Percentiles rank a stretch among this genome's conserved stretches.
These are phyloP conservation scores for Choiromyces venosus DNA, from an alignment of 495 filamentous ascomycete genomes.

Conservation along the genomic window DNA sequence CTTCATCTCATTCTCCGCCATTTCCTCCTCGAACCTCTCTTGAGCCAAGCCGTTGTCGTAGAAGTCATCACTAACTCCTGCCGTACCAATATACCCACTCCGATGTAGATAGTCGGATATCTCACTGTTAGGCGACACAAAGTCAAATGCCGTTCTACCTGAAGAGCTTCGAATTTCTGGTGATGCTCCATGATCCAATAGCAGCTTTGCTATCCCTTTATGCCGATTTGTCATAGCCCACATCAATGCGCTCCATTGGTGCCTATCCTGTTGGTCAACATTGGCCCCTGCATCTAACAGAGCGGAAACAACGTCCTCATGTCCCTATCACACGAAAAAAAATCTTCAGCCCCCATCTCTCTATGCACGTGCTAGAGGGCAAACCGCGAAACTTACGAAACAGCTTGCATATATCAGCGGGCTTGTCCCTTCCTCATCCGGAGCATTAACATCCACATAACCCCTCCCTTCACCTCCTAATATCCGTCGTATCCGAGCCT, in stretches of 20 bases:
- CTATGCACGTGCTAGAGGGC: background rate
- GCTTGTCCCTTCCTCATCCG: slow-evolving; percentile 90
- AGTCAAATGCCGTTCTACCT: slow-evolving; percentile 93
- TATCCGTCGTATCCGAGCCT: slow-evolving; percentile 70
- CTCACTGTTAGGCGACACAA: slow-evolving; percentile 88
- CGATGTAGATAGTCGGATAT: slow-evolving; percentile 91
- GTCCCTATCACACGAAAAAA: slow-evolving; percentile 64
- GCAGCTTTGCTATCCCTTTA: slow-evolving; percentile 83
- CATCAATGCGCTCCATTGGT: slow-evolving; percentile 97
- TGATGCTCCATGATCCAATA: slow-evolving; percentile 92
- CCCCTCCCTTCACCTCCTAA: slow-evolving; percentile 66
- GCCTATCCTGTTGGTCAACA: slow-evolving; percentile 88
- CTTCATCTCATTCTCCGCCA: slow-evolving; percentile 94
- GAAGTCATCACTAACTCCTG: slow-evolving; percentile 87
- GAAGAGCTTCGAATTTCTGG: slow-evolving; percentile 88
- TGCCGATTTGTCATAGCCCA: slow-evolving; percentile 99
- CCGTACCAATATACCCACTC: slow-evolving; percentile 74
- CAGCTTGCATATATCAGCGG: slow-evolving; percentile 97
- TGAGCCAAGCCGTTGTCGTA: slow-evolving; percentile 90
- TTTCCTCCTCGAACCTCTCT: slow-evolving; percentile 91
- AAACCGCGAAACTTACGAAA: slow-evolving; percentile 63
- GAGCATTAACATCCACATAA: slow-evolving; percentile 80
- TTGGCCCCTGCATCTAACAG: slow-evolving; percentile 83
- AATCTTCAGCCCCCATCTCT: slow-evolving; percentile 17
- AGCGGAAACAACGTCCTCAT: slow-evolving; percentile 79